A percentile compares a stretch with the other conserved stretches of the same genome.
Conservation (phyloP, 2,329 filamentous ascomycete genomes). For the Monilinia polystroma region DNA sequence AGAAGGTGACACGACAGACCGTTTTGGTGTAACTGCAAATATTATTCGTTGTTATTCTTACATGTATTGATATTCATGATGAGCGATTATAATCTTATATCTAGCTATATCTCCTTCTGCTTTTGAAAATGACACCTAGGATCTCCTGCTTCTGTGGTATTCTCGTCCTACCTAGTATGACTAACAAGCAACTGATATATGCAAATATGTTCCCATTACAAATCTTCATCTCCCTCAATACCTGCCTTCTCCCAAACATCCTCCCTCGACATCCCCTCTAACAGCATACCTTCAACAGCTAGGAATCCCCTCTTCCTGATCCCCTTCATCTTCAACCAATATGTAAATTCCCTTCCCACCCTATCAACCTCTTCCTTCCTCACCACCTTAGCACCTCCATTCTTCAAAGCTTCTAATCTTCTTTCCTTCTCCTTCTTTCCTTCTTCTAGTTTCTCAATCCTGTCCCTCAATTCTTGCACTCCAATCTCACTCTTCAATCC, state of each 20-base stretch:
- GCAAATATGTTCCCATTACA: background rate
- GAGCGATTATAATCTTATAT: background rate
- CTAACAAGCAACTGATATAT: background rate
- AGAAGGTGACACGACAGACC: background rate
- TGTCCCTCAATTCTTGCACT: slow-evolving; percentile 47
- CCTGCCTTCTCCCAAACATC: slow-evolving; percentile 49
- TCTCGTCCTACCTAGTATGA: background rate
- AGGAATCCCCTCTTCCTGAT: slow-evolving; percentile 38
- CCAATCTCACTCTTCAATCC: slow-evolving; percentile 46
- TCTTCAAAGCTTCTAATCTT: slow-evolving; percentile 44
- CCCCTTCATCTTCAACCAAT: slow-evolving; percentile 43
- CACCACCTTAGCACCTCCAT: slow-evolving; percentile 44
- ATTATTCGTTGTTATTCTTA: background rate
- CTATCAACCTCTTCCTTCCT: slow-evolving; percentile 48
- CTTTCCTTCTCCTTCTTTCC: slow-evolving; percentile 42
- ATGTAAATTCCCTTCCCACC: slow-evolving; percentile 48
- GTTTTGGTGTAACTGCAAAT: background rate
- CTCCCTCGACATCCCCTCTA: slow-evolving; percentile 47
- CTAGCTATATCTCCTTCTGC: background rate
- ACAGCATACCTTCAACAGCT: slow-evolving; percentile 44
- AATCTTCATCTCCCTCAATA: slow-evolving; percentile 32
- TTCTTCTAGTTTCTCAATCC: slow-evolving; percentile 45
- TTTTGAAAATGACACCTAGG: background rate
- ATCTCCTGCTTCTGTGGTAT: background rate
- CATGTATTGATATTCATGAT: background rate